phyloP scores from a whole-genome alignment of 2,329 filamentous ascomycete species.

The Ceratocystis albifundus region DNA sequence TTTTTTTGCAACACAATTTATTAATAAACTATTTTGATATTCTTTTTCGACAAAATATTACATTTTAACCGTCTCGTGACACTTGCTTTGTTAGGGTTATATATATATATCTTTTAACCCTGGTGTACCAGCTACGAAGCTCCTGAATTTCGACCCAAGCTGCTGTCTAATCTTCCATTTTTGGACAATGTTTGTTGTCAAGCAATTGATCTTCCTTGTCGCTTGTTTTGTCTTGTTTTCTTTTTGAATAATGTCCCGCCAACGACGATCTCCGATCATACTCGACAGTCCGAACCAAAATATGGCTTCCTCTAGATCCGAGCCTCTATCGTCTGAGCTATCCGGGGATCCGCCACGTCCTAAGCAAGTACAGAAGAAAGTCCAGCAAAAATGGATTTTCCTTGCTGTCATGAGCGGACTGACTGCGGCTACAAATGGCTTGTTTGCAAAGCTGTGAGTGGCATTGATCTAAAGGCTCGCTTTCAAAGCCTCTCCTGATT shows the following conservation, averaged over 20 bases:
- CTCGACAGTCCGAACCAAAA: neutral
- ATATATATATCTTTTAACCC: neutral
- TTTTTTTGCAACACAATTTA: neutral
- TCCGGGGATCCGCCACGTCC: constrained; percentile 23
- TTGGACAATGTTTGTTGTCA: too few species aligned
- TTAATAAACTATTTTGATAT: neutral
- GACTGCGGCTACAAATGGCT: constrained; percentile 70
- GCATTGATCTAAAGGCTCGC: neutral
- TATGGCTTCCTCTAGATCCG: constrained; percentile 7
- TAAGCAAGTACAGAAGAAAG: neutral
- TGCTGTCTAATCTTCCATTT: too few species aligned
- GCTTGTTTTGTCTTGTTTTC: constrained; percentile 24
- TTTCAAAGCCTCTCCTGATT: neutral
- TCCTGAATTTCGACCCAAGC: too few species aligned
- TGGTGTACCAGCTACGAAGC: too few species aligned
- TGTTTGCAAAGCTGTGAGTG: constrained; percentile 69
- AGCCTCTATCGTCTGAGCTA: constrained; percentile 27
- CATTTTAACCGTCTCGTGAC: neutral
- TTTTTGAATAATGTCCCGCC: neutral
- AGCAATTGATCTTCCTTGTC: too few species aligned
- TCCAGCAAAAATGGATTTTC: constrained; percentile 46
- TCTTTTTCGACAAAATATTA: neutral
- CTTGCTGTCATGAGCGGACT: constrained; percentile 62
- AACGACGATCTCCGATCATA: neutral
- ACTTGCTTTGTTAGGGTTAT: neutral